Conservation (phyloP, 2,329 filamentous ascomycete genomes). For the Trichothecium sympodiale region DNA sequence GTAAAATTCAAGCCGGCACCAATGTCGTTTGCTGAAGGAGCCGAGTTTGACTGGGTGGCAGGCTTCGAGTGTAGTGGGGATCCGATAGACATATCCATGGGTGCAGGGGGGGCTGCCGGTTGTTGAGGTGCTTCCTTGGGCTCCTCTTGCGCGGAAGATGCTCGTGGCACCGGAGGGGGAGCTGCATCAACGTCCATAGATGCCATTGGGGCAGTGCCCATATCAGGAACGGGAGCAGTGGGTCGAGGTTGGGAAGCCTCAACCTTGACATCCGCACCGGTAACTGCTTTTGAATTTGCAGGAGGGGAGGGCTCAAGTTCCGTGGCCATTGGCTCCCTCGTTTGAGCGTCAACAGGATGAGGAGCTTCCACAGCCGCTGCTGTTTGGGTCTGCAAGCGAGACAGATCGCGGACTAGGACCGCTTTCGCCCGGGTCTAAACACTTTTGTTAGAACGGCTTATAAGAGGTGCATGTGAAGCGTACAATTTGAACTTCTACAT, state of each 20-base stretch:
- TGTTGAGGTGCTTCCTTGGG: slow-evolving; percentile 7
- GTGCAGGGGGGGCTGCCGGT: slow-evolving; percentile 9
- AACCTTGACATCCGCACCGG: slow-evolving; percentile 13
- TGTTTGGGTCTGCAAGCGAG: slow-evolving; percentile 4
- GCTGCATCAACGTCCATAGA: neutral
- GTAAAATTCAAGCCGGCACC: slow-evolving; percentile 39
- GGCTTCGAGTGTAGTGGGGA: too few species aligned
- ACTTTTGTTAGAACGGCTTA: neutral
- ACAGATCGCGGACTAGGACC: slow-evolving; percentile 41
- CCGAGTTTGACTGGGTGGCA: neutral
- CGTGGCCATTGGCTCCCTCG: slow-evolving; percentile 23
- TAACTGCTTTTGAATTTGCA: slow-evolving; percentile 4
- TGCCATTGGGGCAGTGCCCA: slow-evolving; percentile 24
- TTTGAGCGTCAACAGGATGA: slow-evolving; percentile 21
- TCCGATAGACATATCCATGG: slow-evolving; percentile 5
- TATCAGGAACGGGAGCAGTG: slow-evolving; percentile 44
- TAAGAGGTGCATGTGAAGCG: slow-evolving; percentile 9
- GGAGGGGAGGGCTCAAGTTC: slow-evolving; percentile 24
- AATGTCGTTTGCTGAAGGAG: neutral
- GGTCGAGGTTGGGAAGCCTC: slow-evolving; percentile 1
- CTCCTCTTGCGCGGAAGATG: neutral
- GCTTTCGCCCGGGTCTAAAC: slow-evolving; percentile 37
- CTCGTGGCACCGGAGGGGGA: neutral
- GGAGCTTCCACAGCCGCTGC: slow-evolving; percentile 5
- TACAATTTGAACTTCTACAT: slow-evolving; percentile 47